Conservation (phyloP, 148 eudicot genomes). For the Drosera capensis region DNA sequence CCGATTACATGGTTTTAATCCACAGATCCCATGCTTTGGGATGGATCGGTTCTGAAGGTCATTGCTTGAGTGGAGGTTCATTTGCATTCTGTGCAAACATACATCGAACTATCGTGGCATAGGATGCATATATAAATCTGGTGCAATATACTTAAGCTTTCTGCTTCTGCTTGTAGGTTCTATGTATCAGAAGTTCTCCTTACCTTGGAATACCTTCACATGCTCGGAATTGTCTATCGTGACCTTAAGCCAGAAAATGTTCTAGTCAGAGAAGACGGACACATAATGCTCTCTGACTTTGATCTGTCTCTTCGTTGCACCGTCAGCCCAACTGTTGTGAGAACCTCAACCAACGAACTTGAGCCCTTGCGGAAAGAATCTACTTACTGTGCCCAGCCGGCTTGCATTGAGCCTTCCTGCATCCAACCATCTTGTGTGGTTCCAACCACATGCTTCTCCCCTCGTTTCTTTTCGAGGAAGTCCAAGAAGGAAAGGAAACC, state of each 20-base stretch:
- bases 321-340: constrained; percentile 49
- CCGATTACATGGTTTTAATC: too few species aligned
- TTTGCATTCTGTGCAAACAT: too few species aligned
- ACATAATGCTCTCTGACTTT: constrained; percentile 69
- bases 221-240: constrained; percentile 64
- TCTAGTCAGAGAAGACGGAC: constrained; percentile 65
- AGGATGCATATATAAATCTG: too few species aligned
- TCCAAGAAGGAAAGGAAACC: constrained; percentile 44
- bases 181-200: constrained; percentile 64
- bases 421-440: constrained; percentile 59
- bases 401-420: constrained; percentile 53
- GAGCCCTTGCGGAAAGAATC: constrained; percentile 29
- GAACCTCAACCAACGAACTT: constrained; percentile 19
- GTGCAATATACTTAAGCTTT: constrained; percentile 2
- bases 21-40: too few species aligned
- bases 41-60: too few species aligned
- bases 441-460: constrained; percentile 52
- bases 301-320: constrained; percentile 62
- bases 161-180: constrained; percentile 34
- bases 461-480: constrained; percentile 52
- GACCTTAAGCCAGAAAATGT: constrained; percentile 70
- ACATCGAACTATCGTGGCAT: too few species aligned
- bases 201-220: constrained; percentile 61
- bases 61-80: too few species aligned
- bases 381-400: constrained; percentile 47